A percentile compares a stretch with the other conserved stretches of the same genome.
These are phyloP conservation scores for Rhododendron kiyosumense DNA, from an alignment of 148 eudicot species.

Conservation along the genomic window DNA sequence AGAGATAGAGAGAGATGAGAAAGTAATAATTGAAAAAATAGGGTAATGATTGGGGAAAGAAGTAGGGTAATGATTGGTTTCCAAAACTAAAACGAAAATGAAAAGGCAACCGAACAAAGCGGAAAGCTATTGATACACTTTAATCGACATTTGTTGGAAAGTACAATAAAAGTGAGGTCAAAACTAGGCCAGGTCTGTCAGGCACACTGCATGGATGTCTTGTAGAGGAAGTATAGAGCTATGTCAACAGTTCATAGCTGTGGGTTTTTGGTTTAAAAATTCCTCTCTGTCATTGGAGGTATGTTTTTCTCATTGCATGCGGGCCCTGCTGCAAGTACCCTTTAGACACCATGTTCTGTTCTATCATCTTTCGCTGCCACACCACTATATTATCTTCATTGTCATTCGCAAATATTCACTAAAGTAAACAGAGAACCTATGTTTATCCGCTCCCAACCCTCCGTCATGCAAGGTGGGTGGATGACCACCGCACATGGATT, in stretches of 20 bases:
- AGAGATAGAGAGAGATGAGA: too few species aligned
- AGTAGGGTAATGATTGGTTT: too few species aligned
- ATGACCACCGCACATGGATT: not conserved
- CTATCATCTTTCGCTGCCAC: not conserved
- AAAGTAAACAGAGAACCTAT: not conserved
- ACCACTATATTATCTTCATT: not conserved
- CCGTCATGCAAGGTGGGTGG: not conserved
- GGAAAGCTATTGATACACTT: not conserved
- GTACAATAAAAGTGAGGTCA: not conserved
- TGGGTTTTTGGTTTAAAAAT: not conserved
- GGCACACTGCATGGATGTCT: not conserved
- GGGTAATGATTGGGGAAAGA: too few species aligned
- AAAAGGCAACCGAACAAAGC: too few species aligned
- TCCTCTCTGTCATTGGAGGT: not conserved
- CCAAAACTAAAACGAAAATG: too few species aligned
- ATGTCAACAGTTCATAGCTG: not conserved
- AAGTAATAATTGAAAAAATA: too few species aligned
- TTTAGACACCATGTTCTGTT: not conserved
- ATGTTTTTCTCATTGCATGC: not conserved
- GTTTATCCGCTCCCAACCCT: not conserved
- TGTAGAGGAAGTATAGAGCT: not conserved
- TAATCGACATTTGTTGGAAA: not conserved
- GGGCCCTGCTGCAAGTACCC: not conserved
- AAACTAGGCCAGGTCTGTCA: not conserved
- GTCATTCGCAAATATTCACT: not conserved